phyloP scores from a whole-genome alignment of 2,329 filamentous ascomycete species.

The Xylaria sp. region DNA sequence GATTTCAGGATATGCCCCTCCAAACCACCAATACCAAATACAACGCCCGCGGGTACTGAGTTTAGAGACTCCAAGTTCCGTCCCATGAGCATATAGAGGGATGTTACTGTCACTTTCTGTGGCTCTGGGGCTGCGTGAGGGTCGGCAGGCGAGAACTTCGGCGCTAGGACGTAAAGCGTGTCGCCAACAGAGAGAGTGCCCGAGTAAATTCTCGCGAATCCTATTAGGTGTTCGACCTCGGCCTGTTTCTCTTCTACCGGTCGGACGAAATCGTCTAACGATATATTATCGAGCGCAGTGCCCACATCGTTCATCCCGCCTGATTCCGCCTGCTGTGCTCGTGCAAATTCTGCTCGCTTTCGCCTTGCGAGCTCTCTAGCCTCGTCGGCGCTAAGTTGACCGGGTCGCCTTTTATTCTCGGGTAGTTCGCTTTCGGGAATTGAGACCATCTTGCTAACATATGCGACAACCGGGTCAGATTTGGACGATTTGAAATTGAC shows the following conservation, averaged over 20 bases:
- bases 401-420: slow-evolving; percentile 78
- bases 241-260: slow-evolving; percentile 65
- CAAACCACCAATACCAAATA: slow-evolving; percentile 93
- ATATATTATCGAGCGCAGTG: slow-evolving; percentile 68
- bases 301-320: slow-evolving; percentile 66
- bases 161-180: slow-evolving; percentile 87
- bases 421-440: slow-evolving; percentile 92
- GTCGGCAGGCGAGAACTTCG: slow-evolving; percentile 88
- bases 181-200: slow-evolving; percentile 91
- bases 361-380: slow-evolving; percentile 86
- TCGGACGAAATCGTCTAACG: slow-evolving; percentile 63
- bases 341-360: slow-evolving; percentile 89
- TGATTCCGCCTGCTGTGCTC: slow-evolving; percentile 72
- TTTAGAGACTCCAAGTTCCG: slow-evolving; percentile 83
- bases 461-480: slow-evolving; percentile 85
- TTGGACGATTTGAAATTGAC: slow-evolving; percentile 76
- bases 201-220: slow-evolving; percentile 93
- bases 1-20: slow-evolving; percentile 96
- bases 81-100: slow-evolving; percentile 96
- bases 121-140: slow-evolving; percentile 78
- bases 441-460: slow-evolving; percentile 98
- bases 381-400: slow-evolving; percentile 86
- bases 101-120: slow-evolving; percentile 83
- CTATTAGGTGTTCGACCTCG: slow-evolving; percentile 89
- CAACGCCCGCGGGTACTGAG: slow-evolving; percentile 89